These are phyloP conservation scores for Aspergillus aculeatinus DNA, from an alignment of 2,329 filamentous ascomycete genomes.

Conservation along the genomic window DNA sequence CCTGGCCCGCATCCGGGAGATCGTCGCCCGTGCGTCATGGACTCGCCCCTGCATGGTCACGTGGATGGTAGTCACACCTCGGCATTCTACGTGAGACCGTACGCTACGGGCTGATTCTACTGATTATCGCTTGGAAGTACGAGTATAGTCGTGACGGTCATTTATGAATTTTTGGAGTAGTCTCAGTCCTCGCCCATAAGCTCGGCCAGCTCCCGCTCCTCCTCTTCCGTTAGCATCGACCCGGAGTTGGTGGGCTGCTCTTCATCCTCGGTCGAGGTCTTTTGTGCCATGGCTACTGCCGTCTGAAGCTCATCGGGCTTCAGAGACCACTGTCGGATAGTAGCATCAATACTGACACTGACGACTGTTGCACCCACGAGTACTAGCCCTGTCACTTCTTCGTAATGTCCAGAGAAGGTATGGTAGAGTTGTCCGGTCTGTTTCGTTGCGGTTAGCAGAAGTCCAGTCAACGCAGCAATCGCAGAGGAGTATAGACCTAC, in stretches of 20 bases:
- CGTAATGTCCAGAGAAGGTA: constrained; percentile 75
- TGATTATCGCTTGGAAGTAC: neutral
- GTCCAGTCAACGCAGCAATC: neutral
- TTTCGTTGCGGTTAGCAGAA: neutral
- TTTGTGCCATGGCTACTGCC: constrained; percentile 52
- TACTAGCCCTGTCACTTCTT: constrained; percentile 83
- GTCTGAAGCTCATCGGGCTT: constrained; percentile 59
- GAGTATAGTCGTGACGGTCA: neutral
- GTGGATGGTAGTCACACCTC: constrained; percentile 12
- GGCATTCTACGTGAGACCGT: too few relatives aligned
- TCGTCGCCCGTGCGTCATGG: constrained; percentile 36
- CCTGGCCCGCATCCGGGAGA: constrained; percentile 27
- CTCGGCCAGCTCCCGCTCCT: constrained; percentile 88
- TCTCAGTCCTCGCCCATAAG: constrained; percentile 70
- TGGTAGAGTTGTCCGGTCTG: constrained; percentile 71
- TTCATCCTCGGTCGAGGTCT: constrained; percentile 46
- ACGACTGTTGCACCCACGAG: constrained; percentile 61
- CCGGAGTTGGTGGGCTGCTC: constrained; percentile 50
- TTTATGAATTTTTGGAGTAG: neutral
- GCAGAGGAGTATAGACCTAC: constrained; percentile 31
- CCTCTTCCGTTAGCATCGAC: constrained; percentile 72
- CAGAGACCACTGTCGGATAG: constrained; percentile 80
- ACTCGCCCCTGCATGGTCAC: constrained; percentile 27
- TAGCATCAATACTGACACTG: constrained; percentile 87
- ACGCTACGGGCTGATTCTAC: too few relatives aligned